phyloP scores from a whole-genome alignment of 1,139 yeast species.

The Zygoascus sp. region DNA sequence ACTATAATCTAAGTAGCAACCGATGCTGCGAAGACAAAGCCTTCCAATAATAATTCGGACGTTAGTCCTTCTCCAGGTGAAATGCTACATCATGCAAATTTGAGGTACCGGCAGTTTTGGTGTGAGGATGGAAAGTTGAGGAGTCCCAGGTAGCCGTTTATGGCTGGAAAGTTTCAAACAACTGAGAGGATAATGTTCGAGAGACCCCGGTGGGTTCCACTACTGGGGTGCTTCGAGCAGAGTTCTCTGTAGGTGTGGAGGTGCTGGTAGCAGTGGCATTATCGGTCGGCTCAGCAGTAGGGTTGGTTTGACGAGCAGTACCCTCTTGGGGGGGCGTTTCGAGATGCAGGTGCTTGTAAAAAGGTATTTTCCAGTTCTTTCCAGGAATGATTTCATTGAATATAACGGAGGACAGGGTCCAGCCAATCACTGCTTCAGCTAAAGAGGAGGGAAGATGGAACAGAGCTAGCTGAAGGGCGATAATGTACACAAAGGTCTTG shows the following conservation, averaged over 20 bases:
- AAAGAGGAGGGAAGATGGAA: constrained; percentile 36
- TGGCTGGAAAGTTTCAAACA: constrained; percentile 2
- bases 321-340: constrained; percentile 12
- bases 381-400: constrained; percentile 58
- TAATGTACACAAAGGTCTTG: constrained; percentile 52
- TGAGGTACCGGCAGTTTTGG: background rate
- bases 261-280: constrained; percentile 3
- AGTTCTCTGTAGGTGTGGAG: constrained; percentile 2
- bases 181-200: background rate
- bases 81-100: background rate
- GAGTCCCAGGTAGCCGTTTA: too few species aligned
- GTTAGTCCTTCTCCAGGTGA: background rate
- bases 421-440: constrained; percentile 50
- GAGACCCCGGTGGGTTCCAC: background rate
- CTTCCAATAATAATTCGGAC: too few species aligned
- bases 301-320: background rate
- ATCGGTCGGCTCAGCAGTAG: background rate
- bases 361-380: constrained; percentile 48
- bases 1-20: too few species aligned
- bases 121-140: too few species aligned
- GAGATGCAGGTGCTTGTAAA: constrained; percentile 20
- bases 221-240: constrained; percentile 1
- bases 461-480: constrained; percentile 49
- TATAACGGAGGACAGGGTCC: constrained; percentile 55
- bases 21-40: too few species aligned